These are phyloP conservation scores for Cornus controversa DNA, from an alignment of 148 eudicot species.

Conservation along the genomic window DNA sequence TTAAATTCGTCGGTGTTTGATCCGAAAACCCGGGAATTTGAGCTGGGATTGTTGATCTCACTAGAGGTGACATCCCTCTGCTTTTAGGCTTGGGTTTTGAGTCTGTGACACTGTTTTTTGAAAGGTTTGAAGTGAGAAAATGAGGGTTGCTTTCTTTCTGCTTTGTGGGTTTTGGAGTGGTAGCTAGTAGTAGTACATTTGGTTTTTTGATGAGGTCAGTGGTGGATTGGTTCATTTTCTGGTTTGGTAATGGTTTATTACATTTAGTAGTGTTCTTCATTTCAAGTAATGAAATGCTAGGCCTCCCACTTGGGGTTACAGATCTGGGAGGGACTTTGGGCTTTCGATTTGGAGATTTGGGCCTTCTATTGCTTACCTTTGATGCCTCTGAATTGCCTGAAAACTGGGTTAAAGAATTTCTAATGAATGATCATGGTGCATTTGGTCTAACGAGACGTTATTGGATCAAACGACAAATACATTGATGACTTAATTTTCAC, in stretches of 20 bases:
- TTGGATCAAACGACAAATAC: no score
- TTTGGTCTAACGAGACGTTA: no score
- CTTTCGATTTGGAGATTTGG: conserved; percentile 25
- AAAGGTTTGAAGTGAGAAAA: conserved; percentile 27
- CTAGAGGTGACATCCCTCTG: conserved; percentile 35
- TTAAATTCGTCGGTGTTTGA: conserved; percentile 32
- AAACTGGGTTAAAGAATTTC: conserved; percentile 17
- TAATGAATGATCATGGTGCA: no score
- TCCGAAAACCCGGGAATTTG: conserved; percentile 24
- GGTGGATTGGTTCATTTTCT: conserved; percentile 21
- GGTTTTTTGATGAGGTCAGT: conserved; percentile 3
- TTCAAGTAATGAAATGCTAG: neutral
- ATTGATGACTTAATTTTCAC: no score
- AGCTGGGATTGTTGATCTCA: conserved; percentile 17
- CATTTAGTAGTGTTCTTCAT: no score
- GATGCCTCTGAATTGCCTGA: conserved; percentile 29
- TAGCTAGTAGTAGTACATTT: conserved; percentile 5
- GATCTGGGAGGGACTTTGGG: conserved; percentile 19
- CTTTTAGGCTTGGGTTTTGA: conserved; percentile 21
- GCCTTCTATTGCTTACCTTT: conserved; percentile 5
- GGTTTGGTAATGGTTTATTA: conserved; percentile 22
- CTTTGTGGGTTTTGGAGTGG: neutral
- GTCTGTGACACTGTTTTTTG: conserved; percentile 32
- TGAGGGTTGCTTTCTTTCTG: conserved; percentile 22
- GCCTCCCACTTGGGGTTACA: conserved; percentile 24